A percentile compares a stretch with the other conserved stretches of the same genome.
Conservation (phyloP, 257 asterid genomes). For the Lycium barbarum region DNA sequence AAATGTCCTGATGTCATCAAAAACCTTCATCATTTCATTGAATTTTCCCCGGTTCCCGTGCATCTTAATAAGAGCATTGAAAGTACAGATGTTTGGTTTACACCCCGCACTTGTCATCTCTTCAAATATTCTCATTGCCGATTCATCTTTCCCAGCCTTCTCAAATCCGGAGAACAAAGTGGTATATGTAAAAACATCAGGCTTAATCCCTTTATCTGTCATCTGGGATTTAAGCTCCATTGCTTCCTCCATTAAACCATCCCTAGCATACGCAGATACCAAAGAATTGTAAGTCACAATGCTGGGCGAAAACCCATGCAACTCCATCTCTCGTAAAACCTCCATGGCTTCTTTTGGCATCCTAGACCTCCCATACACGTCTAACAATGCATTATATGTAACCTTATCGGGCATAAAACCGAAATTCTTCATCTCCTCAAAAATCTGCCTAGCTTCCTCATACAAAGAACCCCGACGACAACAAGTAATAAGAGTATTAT, state of each 20-base stretch:
- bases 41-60: constrained; percentile 85
- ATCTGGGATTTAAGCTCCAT: constrained; percentile 71
- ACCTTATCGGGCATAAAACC: constrained; percentile 88
- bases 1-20: constrained; percentile 70
- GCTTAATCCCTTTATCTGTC: constrained; percentile 75
- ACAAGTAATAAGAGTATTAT: constrained; percentile 83
- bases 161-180: constrained; percentile 90
- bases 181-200: constrained; percentile 91
- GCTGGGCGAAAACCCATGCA: constrained; percentile 65
- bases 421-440: constrained; percentile 75
- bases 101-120: constrained; percentile 77
- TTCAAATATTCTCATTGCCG: constrained; percentile 74
- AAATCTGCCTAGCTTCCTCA: constrained; percentile 77
- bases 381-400: constrained; percentile 81
- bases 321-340: constrained; percentile 82
- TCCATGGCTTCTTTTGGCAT: constrained; percentile 85
- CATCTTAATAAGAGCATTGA: constrained; percentile 88
- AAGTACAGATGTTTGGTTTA: constrained; percentile 90
- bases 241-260: constrained; percentile 83
- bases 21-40: constrained; percentile 85
- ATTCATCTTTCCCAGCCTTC: constrained; percentile 90
- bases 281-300: constrained; percentile 80
- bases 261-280: constrained; percentile 81
- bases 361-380: constrained; percentile 94
- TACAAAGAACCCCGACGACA: constrained; percentile 81